Evolutionary conservation across 805 yeast species (phyloP).

Genomic region (Dipodascus geniculatus): DNA sequence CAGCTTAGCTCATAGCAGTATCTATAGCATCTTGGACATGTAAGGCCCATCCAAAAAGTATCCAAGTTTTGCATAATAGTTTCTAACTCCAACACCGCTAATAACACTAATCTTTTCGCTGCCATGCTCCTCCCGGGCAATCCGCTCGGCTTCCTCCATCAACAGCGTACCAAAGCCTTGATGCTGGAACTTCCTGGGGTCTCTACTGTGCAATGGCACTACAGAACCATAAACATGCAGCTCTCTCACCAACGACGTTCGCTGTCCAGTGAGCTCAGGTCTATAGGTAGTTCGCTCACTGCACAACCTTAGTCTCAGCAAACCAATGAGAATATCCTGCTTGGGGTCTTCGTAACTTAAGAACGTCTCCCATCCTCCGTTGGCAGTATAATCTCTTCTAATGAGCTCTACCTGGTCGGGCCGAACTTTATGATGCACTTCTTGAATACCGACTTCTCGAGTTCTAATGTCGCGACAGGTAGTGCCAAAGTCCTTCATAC

Average conservation of each 20-base stretch:
- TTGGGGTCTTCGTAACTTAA: slow-evolving; percentile 93
- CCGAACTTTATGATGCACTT: slow-evolving; percentile 90
- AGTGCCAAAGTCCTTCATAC: slow-evolving; percentile 98
- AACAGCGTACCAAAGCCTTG: slow-evolving; percentile 96
- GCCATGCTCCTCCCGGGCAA: slow-evolving; percentile 91
- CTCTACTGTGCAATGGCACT: slow-evolving; percentile 91
- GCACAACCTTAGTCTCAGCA: slow-evolving; percentile 78
- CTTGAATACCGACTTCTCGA: slow-evolving; percentile 97
- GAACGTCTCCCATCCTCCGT: slow-evolving; percentile 98
- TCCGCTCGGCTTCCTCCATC: slow-evolving; percentile 98
- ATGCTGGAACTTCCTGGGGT: slow-evolving; percentile 96
- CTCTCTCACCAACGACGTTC: slow-evolving; percentile 91
- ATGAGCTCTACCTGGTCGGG: slow-evolving; percentile 96
- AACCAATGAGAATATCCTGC: slow-evolving; percentile 88
- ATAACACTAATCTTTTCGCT: slow-evolving; percentile 85
- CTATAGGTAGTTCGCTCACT: slow-evolving; percentile 82
- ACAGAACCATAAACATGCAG: slow-evolving; percentile 96
- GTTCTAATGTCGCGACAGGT: slow-evolving; percentile 93
- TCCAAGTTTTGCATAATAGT: slow-evolving; percentile 87
- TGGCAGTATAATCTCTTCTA: slow-evolving; percentile 92
- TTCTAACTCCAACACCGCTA: slow-evolving; percentile 95
- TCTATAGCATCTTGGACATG: slow-evolving; percentile 79
- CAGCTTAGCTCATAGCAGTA: no score
- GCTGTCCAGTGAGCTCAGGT: slow-evolving; percentile 74
- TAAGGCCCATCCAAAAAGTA: slow-evolving; percentile 90